A percentile compares a stretch with the other conserved stretches of the same genome.
These are phyloP conservation scores for Monilinia laxa DNA, from an alignment of 2,329 filamentous ascomycete genomes.

Conservation along the genomic window DNA sequence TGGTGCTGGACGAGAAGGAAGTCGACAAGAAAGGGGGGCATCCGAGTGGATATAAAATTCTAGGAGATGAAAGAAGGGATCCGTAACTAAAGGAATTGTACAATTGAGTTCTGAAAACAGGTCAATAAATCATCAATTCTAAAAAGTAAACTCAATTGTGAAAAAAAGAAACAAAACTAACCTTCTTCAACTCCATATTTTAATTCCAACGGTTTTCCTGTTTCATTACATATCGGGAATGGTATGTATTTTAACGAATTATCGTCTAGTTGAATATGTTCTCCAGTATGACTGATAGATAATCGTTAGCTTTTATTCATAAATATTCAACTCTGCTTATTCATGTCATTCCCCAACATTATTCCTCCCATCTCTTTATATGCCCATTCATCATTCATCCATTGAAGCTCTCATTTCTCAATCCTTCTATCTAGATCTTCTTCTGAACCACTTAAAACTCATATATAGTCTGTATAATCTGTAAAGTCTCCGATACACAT, in stretches of 20 bases:
- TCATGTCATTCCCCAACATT: neutral
- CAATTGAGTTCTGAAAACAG: slow-evolving; percentile 68
- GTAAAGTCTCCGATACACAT: neutral
- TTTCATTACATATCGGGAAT: slow-evolving; percentile 89
- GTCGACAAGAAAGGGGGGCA: slow-evolving; percentile 85
- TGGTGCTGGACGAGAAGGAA: slow-evolving; percentile 71
- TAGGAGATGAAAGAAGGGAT: slow-evolving; percentile 82
- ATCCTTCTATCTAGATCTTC: neutral
- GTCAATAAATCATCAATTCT: neutral
- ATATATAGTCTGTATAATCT: neutral
- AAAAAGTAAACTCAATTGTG: neutral
- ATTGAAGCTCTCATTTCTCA: neutral
- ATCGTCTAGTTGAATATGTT: slow-evolving; percentile 78
- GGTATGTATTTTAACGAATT: slow-evolving; percentile 90
- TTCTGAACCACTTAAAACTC: too few relatives aligned
- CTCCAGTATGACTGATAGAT: slow-evolving; percentile 74
- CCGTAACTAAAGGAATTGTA: slow-evolving; percentile 73
- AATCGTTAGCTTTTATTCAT: slow-evolving; percentile 1
- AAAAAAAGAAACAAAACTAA: slow-evolving; percentile 21
- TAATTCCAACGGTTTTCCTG: slow-evolving; percentile 75
- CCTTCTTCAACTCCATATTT: slow-evolving; percentile 72
- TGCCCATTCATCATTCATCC: neutral
- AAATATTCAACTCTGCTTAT: neutral
- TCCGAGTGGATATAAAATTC: slow-evolving; percentile 99
- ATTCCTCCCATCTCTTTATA: neutral